phyloP scores from a whole-genome alignment of 345 rosid species.

The Isatis tinctoria region DNA sequence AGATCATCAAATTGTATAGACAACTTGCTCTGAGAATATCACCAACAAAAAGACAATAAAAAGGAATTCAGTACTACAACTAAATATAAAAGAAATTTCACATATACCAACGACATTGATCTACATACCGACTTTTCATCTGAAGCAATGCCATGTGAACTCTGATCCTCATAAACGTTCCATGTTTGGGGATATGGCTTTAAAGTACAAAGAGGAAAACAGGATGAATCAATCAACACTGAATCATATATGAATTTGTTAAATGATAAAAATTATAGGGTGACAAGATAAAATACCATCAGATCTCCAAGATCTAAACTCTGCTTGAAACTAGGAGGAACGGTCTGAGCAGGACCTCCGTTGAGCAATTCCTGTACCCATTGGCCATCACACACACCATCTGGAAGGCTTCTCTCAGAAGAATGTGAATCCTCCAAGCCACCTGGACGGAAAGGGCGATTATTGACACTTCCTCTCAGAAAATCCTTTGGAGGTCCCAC shows the following conservation, averaged over 20 bases:
- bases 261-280: not conserved
- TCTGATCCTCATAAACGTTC: slow-evolving; percentile 66
- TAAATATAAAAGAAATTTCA: not conserved
- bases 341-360: slow-evolving; percentile 64
- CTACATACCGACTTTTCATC: slow-evolving; percentile 65
- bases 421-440: slow-evolving; percentile 75
- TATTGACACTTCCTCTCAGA: slow-evolving; percentile 82
- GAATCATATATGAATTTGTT: not conserved
- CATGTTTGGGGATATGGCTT: slow-evolving; percentile 69
- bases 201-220: slow-evolving; percentile 25
- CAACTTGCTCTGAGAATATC: slow-evolving; percentile 57
- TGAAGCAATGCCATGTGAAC: slow-evolving; percentile 33
- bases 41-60: slow-evolving; percentile 1
- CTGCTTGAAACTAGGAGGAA: slow-evolving; percentile 82
- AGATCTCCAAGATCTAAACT: slow-evolving; percentile 81
- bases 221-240: slow-evolving; percentile 6
- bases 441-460: slow-evolving; percentile 95
- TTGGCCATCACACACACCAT: slow-evolving; percentile 69
- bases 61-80: not conserved
- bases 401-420: slow-evolving; percentile 58
- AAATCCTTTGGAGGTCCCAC: slow-evolving; percentile 70
- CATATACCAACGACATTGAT: slow-evolving; percentile 1
- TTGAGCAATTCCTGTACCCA: slow-evolving; percentile 74
- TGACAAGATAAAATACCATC: slow-evolving; percentile 44
- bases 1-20: slow-evolving; percentile 89